These are phyloP conservation scores for Russula vinacea DNA, from an alignment of 768 basidiomycete genomes.

Conservation along the genomic window DNA sequence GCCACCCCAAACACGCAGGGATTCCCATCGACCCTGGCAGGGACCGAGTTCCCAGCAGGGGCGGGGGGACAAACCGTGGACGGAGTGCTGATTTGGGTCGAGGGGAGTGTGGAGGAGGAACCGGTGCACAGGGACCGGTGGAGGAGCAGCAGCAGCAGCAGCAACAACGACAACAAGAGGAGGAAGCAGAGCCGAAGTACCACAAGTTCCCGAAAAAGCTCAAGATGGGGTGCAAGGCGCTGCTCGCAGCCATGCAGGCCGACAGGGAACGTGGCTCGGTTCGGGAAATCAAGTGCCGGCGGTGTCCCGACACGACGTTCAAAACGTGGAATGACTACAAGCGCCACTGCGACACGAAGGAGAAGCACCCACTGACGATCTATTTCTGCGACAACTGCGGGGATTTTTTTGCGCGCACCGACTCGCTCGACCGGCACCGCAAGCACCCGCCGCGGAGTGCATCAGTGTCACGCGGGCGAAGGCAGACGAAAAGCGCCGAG, in stretches of 20 bases:
- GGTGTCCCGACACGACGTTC: neutral
- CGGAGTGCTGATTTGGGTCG: neutral
- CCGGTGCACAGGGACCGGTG: neutral
- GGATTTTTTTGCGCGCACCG: neutral
- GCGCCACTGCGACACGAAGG: neutral
- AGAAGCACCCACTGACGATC: neutral
- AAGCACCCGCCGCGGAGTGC: neutral
- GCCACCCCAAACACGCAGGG: neutral
- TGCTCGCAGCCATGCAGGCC: neutral
- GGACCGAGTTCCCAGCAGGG: neutral
- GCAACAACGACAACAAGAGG: too few relatives aligned
- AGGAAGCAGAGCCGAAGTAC: neutral
- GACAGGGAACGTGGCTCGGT: neutral
- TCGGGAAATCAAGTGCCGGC: neutral
- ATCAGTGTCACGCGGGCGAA: fast-evolving
- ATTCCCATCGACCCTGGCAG: neutral
- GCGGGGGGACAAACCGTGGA: neutral
- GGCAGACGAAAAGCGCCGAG: neutral
- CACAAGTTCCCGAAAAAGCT: neutral
- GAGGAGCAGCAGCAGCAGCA: neutral
- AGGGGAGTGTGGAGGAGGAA: neutral
- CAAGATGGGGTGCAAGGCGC: neutral
- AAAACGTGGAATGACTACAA: neutral
- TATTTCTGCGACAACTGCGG: neutral
- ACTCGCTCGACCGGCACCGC: neutral